Percentiles rank a stretch among this genome's conserved stretches.
These are phyloP conservation scores for Termitomyces sp. DNA, from an alignment of 768 basidiomycete genomes.

Conservation along the genomic window DNA sequence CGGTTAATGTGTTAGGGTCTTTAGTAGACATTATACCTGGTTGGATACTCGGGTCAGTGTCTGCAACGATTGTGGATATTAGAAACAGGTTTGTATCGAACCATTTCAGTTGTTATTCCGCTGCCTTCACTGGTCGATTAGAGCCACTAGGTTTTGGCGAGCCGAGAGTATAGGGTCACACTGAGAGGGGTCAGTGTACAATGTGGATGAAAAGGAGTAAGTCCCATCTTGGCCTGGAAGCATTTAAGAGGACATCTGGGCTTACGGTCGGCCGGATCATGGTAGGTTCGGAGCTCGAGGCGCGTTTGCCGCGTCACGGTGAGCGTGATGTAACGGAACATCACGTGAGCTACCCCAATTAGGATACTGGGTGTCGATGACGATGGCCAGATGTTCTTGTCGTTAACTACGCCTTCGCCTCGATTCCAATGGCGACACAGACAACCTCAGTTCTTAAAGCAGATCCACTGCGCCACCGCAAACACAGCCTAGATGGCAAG, in stretches of 20 bases:
- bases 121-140: not conserved
- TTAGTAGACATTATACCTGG: not conserved
- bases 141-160: not conserved
- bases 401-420: not conserved
- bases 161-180: not conserved
- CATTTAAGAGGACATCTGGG: too few species aligned
- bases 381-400: too few species aligned
- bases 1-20: not conserved
- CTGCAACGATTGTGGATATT: not conserved
- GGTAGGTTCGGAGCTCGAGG: too few species aligned
- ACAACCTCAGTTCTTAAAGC: not conserved
- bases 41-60: not conserved
- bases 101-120: not conserved
- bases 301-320: too few species aligned
- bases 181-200: not conserved
- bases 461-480: conserved; percentile 22
- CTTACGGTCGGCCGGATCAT: too few species aligned
- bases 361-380: not conserved
- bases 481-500: conserved; percentile 21
- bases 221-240: too few species aligned
- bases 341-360: not conserved
- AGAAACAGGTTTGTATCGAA: not conserved
- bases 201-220: not conserved
- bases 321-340: too few species aligned
- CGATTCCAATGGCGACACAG: conserved; percentile 4